Evolutionary conservation across 306 rosid genomes (phyloP).

Genomic region (Lathyrus aphaca): DNA sequence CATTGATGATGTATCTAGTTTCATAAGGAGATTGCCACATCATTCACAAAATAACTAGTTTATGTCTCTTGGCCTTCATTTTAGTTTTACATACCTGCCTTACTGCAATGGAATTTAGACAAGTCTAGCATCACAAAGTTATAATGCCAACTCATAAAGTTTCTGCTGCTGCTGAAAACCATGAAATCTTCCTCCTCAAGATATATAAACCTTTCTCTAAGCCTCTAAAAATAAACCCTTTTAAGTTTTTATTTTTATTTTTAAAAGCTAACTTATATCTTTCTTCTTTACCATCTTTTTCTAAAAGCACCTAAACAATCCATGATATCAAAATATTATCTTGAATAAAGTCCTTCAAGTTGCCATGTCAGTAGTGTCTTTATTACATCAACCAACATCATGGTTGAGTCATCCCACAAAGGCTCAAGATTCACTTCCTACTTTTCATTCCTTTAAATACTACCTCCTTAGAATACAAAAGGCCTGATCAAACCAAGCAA

Average conservation of each 20-base stretch:
- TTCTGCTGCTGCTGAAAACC: slow-evolving; percentile 31
- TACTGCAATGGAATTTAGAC: slow-evolving; percentile 15
- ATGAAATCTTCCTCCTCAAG: not conserved
- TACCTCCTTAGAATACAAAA: slow-evolving; percentile 8
- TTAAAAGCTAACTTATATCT: not conserved
- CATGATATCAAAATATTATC: too few species aligned
- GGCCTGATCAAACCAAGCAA: slow-evolving; percentile 32
- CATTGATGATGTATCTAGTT: not conserved
- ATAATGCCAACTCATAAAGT: slow-evolving; percentile 53
- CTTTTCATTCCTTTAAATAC: slow-evolving; percentile 35
- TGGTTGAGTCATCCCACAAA: slow-evolving; percentile 39
- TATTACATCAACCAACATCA: not conserved
- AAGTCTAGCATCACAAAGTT: slow-evolving; percentile 47
- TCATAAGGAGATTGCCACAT: too few species aligned
- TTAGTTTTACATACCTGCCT: not conserved
- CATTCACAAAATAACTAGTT: too few species aligned
- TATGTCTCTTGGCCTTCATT: not conserved
- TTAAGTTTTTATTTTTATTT: not conserved
- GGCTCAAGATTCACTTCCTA: slow-evolving; percentile 18
- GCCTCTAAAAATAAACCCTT: slow-evolving; percentile 22
- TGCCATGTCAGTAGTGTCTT: too few species aligned
- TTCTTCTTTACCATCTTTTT: slow-evolving; percentile 13
- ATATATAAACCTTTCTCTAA: not conserved
- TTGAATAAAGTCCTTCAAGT: too few species aligned
- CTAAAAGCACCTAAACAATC: slow-evolving; percentile 25